Base-by-base conservation (phyloP, 2,329 filamentous ascomycete genomes). In the Aspergillus sp. region DNA sequence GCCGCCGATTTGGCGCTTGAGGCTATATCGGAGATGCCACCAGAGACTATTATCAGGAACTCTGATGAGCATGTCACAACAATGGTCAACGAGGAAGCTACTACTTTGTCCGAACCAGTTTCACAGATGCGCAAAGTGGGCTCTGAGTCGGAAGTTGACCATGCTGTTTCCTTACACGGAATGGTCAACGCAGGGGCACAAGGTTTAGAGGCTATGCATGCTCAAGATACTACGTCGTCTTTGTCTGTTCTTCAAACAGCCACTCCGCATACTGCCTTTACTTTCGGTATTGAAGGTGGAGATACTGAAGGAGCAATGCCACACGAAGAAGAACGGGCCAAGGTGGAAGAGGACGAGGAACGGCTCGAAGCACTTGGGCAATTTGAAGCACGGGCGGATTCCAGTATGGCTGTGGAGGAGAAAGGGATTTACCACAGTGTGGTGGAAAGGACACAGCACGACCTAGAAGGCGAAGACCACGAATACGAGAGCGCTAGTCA, bases 381-480 rank as follows among this genome's bases (percentile, higher is more conserved):
- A 4, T 15, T 17, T 32, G 47, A 12, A 49, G 25, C n/a, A 15
- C 23, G 25, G 47, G 8, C 1, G 9, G 25, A 12, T 50, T 8
- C 6, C 15, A 10, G 30, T 9, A n/a, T 17, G 23, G n/a, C 4
- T 17, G 4, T 8, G n/a, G 25, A 45, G 8, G 39, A 30, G 21
- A 49, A 30, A 8, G 15, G 23, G 5, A 3, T 6, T 3, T 9
- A 30, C 19, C n/a, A 2, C n/a, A 17, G 23, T 6, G 10, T 19
- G 2, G 15, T 48, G 15, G 39, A 45, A 15, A 25, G n/a, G 10
- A n/a, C 36, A 21, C 50, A 63, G 19, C 30, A 49, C 59, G 67
- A 65, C 13, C 54, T 64, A 61, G 58, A 60, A 51, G 39, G 39
- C n/a, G 43, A 49, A 15, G 21, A 48, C 15, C 57, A 41, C 12